A percentile compares a stretch with the other conserved stretches of the same genome.
Conservation (phyloP, 257 asterid genomes). For the Jacaranda mimosifolia region DNA sequence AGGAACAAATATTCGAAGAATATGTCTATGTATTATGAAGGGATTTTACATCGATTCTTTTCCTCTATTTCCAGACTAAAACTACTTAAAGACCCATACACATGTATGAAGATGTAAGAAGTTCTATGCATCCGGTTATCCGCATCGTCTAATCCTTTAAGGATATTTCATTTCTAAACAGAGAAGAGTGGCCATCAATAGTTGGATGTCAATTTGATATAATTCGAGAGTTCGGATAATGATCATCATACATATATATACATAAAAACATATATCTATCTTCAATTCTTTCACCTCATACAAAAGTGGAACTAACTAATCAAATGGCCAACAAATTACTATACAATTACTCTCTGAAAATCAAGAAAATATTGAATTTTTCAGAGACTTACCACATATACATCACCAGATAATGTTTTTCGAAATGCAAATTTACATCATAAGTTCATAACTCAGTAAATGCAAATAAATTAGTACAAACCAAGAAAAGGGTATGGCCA, state of each 20-base stretch:
- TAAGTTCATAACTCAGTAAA: background rate
- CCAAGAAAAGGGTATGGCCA: background rate
- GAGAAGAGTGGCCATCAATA: no score
- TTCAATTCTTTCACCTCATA: background rate
- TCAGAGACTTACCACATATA: background rate
- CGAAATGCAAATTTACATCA: background rate
- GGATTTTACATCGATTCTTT: background rate
- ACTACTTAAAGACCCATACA: background rate
- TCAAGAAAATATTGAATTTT: background rate
- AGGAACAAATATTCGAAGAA: background rate
- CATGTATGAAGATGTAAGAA: background rate
- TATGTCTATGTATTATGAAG: background rate
- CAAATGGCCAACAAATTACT: background rate
- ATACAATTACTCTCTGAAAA: constrained; percentile 3
- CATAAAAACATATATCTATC: background rate
- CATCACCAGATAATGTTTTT: background rate
- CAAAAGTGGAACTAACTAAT: no score
- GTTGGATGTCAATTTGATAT: no score
- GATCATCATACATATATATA: no score
- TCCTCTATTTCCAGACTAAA: no score
- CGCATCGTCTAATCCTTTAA: no score
- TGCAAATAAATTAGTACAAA: background rate
- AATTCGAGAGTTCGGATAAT: no score
- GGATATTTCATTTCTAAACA: no score
- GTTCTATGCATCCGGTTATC: no score